Evolutionary conservation across 2,329 filamentous ascomycete genomes (phyloP), one percentile per base, ranked within the genome.

Genomic region (Xylariaceae sp.): DNA sequence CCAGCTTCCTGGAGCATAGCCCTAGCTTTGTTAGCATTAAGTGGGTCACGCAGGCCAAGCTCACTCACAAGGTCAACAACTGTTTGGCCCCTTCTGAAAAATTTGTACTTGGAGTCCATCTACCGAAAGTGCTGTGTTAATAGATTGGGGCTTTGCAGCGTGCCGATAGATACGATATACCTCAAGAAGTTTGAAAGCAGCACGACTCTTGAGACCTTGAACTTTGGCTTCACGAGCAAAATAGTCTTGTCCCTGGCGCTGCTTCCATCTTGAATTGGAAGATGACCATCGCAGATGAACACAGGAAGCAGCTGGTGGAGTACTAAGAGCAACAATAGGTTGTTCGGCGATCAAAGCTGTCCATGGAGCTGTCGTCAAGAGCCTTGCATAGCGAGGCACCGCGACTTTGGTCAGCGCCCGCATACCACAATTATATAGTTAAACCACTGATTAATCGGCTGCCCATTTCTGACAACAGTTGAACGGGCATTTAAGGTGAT

Each of bases 111-210:
- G 16, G 82, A 72, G 68, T 97, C 86, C 67, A 98, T 87, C 86
- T 91, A 23, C 12, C 11, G 21, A 19, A 14, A 20, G 29, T 19
- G 2, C 12, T 17, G n/a, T 27, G 23, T 53, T 21, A 53, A 44
- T 22, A 5, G 11, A 34, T 32, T 19, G 3, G 33, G 40, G 27
- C 16, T 6, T 7, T 32, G 3, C 17, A 17, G n/a, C 16, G 29
- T 25, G 2, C 14, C n/a, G 22, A 32, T 21, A 29, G 23, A 12
- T 33, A 8, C 7, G 12, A 22, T 59, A 23, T 62, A 89, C 89
- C 74, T 96, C 87, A 16, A 96, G 68, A 8, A 98, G 73, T 67
- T 98, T 98, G 67, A 93, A 96, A 0, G 91, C 93, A 21, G 93
- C 93, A 51, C 93, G 82, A 58, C 89, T 94, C 67, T 92, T 96